These are phyloP conservation scores for Dioscorea dumetorum DNA, from an alignment of 106 monocot species.

Conservation along the genomic window DNA sequence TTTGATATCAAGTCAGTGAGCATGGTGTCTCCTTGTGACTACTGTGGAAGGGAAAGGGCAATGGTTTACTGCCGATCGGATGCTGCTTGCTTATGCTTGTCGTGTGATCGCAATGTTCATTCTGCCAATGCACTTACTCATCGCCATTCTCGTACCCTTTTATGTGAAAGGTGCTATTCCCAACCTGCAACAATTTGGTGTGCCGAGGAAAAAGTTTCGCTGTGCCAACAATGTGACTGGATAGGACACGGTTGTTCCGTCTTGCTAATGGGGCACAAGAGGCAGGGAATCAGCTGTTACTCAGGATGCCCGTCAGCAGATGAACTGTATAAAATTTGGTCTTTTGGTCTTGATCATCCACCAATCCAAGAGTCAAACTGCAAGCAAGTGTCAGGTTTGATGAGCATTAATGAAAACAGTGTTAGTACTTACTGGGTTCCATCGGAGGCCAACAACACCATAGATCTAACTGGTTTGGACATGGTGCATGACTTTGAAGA, in stretches of 20 bases:
- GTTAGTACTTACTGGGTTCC: slow-evolving; percentile 32
- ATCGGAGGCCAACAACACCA: slow-evolving; percentile 21
- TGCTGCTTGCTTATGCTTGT: slow-evolving; percentile 80
- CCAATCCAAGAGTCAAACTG: slow-evolving; percentile 27
- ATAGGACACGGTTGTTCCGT: slow-evolving; percentile 26
- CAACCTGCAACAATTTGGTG: slow-evolving; percentile 69
- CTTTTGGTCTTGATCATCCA: slow-evolving; percentile 50
- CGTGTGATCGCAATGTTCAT: slow-evolving; percentile 85
- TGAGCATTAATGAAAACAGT: slow-evolving; percentile 62
- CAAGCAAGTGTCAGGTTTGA: slow-evolving; percentile 45
- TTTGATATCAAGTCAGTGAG: slow-evolving; percentile 1
- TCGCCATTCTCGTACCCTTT: slow-evolving; percentile 73
- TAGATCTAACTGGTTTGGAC: slow-evolving; percentile 9
- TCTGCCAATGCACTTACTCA: slow-evolving; percentile 83
- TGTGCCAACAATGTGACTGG: slow-evolving; percentile 87
- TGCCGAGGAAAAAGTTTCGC: slow-evolving; percentile 58
- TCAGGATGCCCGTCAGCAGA: slow-evolving; percentile 82
- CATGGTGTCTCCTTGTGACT: slow-evolving; percentile 78
- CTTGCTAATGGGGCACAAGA: slow-evolving; percentile 48
- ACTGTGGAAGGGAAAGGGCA: slow-evolving; percentile 71
- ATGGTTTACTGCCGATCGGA: slow-evolving; percentile 86
- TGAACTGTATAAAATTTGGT: slow-evolving; percentile 81
- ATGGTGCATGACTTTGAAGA: slow-evolving; percentile 29
- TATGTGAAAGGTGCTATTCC: slow-evolving; percentile 63
- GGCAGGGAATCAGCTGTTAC: slow-evolving; percentile 61